phyloP scores from a whole-genome alignment of 768 basidiomycete species.

The Pleurotus citrinopileatus region DNA sequence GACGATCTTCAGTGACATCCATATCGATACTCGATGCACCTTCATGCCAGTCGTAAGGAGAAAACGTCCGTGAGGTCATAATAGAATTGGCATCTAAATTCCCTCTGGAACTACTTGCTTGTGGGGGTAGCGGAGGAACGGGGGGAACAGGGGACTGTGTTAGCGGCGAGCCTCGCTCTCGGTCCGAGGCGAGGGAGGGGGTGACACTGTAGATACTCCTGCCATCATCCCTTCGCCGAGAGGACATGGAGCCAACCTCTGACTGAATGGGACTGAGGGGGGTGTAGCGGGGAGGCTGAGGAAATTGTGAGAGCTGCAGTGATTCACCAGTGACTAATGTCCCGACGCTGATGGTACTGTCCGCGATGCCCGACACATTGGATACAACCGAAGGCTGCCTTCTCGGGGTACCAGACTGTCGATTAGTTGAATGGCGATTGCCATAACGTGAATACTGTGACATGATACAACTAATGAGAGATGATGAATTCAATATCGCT shows the following conservation, averaged over 20 bases:
- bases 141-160: conserved; percentile 9
- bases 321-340: conserved; percentile 27
- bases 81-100: conserved; percentile 9
- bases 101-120: conserved; percentile 1
- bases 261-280: conserved; percentile 38
- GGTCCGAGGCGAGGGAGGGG: conserved; percentile 17
- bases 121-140: conserved; percentile 15
- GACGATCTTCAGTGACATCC: conserved; percentile 53
- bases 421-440: conserved; percentile 3
- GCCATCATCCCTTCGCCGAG: conserved; percentile 16
- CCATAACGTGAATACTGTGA: conserved; percentile 7
- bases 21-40: conserved; percentile 55
- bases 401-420: neutral
- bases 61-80: conserved; percentile 21
- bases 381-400: conserved; percentile 40
- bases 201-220: conserved; percentile 21
- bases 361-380: conserved; percentile 53
- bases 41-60: conserved; percentile 59
- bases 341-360: conserved; percentile 50
- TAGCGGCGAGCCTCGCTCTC: conserved; percentile 10
- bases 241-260: conserved; percentile 25
- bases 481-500: neutral
- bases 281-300: conserved; percentile 47
- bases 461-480: conserved; percentile 3
- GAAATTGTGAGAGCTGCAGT: conserved; percentile 47